Conservation (phyloP, 305 asterid species). For the Coffea humblotiana region DNA sequence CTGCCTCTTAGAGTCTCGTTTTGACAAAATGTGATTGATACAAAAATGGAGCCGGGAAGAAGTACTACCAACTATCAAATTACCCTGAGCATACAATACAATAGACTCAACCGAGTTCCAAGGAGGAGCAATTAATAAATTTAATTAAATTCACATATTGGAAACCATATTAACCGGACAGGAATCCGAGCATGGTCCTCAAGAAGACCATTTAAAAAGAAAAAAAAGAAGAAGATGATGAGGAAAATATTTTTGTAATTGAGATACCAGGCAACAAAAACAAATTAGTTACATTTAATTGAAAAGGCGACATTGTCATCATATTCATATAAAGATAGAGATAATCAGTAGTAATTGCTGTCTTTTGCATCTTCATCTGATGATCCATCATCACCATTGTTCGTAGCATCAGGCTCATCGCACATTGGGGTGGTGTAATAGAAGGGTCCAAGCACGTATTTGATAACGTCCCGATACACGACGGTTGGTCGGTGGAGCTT, state of each 20-base stretch:
- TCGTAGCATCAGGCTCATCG: slow-evolving; percentile 65
- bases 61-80: neutral
- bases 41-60: neutral
- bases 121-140: neutral
- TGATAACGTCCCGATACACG: slow-evolving; percentile 58
- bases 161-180: neutral
- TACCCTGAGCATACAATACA: neutral
- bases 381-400: slow-evolving; percentile 15
- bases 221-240: neutral
- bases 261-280: neutral
- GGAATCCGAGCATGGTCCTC: neutral
- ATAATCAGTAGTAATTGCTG: slow-evolving; percentile 40
- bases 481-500: slow-evolving; percentile 61
- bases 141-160: neutral
- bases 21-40: neutral
- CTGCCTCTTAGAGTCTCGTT: neutral
- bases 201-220: neutral
- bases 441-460: slow-evolving; percentile 61
- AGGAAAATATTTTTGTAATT: neutral
- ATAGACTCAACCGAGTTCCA: neutral
- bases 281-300: no score
- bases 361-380: slow-evolving; percentile 32
- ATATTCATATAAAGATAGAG: neutral
- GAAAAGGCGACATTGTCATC: neutral
- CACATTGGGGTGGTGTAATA: slow-evolving; percentile 92